These are phyloP conservation scores for Parsonsia alboflavescens DNA, from an alignment of 257 asterid species.

Conservation along the genomic window DNA sequence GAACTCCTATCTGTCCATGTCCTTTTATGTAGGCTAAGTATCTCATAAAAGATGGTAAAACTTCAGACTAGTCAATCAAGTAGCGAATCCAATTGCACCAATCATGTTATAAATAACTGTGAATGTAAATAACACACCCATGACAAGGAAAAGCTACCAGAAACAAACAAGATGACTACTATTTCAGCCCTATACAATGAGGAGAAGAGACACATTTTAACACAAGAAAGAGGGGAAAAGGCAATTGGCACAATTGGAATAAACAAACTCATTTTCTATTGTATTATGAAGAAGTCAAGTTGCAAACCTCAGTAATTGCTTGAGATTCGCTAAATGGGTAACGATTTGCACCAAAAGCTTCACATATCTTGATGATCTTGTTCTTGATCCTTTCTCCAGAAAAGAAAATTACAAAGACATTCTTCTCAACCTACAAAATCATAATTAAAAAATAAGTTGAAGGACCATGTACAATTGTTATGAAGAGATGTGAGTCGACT, in stretches of 20 bases:
- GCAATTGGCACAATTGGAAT: background rate
- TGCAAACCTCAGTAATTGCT: conserved; percentile 64
- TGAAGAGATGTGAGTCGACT: background rate
- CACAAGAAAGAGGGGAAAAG: conserved; percentile 4
- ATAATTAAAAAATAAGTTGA: conserved; percentile 2
- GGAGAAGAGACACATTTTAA: background rate
- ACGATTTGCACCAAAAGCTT: conserved; percentile 99
- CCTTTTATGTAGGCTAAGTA: background rate
- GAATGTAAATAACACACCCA: background rate
- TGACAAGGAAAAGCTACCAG: background rate
- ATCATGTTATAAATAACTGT: background rate
- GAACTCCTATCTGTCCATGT: background rate
- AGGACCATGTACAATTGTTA: background rate
- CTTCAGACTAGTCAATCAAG: background rate
- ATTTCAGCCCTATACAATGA: background rate
- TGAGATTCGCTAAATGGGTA: conserved; percentile 75
- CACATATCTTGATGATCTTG: conserved; percentile 92
- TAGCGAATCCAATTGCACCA: background rate
- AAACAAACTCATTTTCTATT: background rate
- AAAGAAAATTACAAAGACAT: conserved; percentile 80
- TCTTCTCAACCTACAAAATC: conserved; percentile 70
- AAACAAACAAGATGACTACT: background rate
- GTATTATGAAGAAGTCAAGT: background rate
- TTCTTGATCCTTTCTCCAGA: conserved; percentile 94
- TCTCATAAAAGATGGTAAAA: background rate